phyloP scores from a whole-genome alignment of 2,329 filamentous ascomycete species.

The Macroventuria anomochaeta region DNA sequence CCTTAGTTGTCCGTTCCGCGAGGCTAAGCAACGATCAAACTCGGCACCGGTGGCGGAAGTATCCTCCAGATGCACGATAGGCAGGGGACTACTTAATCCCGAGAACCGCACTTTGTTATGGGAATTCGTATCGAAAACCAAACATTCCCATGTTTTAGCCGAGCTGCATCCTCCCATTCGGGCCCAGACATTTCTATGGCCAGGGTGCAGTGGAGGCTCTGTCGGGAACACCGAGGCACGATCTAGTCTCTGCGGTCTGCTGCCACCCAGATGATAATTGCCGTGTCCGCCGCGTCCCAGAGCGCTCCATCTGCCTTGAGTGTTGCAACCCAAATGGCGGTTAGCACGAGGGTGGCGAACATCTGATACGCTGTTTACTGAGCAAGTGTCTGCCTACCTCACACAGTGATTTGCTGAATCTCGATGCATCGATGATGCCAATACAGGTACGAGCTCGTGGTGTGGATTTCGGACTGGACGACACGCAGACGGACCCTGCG shows the following conservation, averaged over 20 bases:
- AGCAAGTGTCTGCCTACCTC: neutral
- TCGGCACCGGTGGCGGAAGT: constrained; percentile 12
- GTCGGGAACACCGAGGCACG: constrained; percentile 3
- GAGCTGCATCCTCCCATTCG: neutral
- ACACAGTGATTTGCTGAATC: neutral
- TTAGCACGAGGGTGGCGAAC: constrained; percentile 3
- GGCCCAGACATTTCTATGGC: neutral
- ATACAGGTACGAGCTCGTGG: neutral
- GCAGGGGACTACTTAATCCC: neutral
- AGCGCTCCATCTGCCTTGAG: neutral
- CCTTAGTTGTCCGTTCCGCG: constrained; percentile 9
- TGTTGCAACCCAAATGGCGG: neutral
- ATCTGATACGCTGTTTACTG: neutral
- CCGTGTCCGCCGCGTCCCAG: constrained; percentile 2
- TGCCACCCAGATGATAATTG: neutral
- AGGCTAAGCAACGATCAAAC: constrained; percentile 4
- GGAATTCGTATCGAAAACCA: constrained; percentile 15
- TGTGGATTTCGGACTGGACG: neutral
- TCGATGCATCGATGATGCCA: constrained; percentile 1
- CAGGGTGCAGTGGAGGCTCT: constrained; percentile 3
- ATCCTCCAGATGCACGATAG: neutral
- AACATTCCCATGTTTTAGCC: constrained; percentile 13
- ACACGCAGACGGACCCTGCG: neutral
- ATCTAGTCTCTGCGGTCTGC: neutral
- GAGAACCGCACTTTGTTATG: constrained; percentile 3